Base-by-base conservation (phyloP, 2,329 filamentous ascomycete species). In the Alternaria solani region DNA sequence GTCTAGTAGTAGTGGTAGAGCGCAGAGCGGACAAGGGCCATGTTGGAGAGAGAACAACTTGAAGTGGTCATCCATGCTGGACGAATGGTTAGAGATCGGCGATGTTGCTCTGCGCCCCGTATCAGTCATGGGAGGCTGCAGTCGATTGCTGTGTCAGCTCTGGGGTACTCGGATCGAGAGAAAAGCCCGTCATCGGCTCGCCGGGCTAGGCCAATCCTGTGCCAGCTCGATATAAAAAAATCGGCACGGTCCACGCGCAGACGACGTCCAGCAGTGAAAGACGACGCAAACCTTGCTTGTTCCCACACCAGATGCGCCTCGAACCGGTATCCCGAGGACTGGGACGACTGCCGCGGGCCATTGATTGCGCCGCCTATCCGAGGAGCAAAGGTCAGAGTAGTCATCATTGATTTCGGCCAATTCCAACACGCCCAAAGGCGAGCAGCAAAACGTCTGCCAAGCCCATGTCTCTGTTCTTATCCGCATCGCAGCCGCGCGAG, bases 41-140 rank as follows among this genome's bases (percentile, higher is more conserved):
- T 55, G 59, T 58, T 55, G 47, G 61, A 51, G 42, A 55, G 56
- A 55, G 51, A 26, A 39, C 43, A 47, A 53, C 53, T 61, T 68
- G 66, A 46, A 65, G 59, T 65, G 66, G 66, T 68, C 62, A 68
- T 68, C 51, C 66, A 68, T 68, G 55, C 46, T 66, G 52, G 59
- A 58, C 49, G 54, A 54, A 58, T 64, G 51, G 59, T 36, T 34
- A 46, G 28, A 44, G 66, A 68, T 68, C 66, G 66, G 62, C 66
- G 66, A 68, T 72, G 68, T 60, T 69, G 65, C 62, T 68, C 63
- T 63, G 57, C 48, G 47, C 36, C 64, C 41, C 52, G 56, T 60
- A 61, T 57, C 57, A 57, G 61, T 58, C 61, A 48, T 55, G 56
- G 48, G 47, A 62, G 55, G 51, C 51, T 52, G 55, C 60, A 42